Evolutionary conservation across 2,329 filamentous ascomycete species (phyloP), one percentile per base, ranked within the genome.

Genomic region (Zalaria sp.): DNA sequence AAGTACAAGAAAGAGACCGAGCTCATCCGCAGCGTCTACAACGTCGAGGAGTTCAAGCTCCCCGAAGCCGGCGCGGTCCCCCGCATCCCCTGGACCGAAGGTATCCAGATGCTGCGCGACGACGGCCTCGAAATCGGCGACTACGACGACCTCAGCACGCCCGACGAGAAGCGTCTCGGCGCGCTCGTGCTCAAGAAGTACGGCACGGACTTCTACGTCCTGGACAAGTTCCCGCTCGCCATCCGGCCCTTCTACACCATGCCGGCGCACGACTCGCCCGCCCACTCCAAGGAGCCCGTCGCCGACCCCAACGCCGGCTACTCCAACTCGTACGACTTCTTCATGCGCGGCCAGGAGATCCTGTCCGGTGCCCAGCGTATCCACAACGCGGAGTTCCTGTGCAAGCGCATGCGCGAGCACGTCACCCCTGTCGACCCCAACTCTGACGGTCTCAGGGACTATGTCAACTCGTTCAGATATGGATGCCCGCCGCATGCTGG

Each of bases 241-340:
- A 84, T 91, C 18, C 77, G 91, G 27, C 89, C 89, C 4, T 94
- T 94, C 65, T 96, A 95, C 65, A 87, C 89, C 47, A 85, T 89
- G 68, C 78, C 83, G 41, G 83, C 83, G 56, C 75, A 76, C 3
- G 67, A 73, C 35, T 75, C 83, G 53, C 69, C 75, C 42, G 53
- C 52, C 27, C 46, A 58, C 29, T 53, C 63, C 5, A 51, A 69
- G 62, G 43, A 45, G 39, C 57, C 57, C 29, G 31, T 37, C 10
- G 25, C 27, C 7, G 43, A 56, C 37, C 55, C 56, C 27, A 67
- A 67, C 48, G 64, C 72, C 38, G 77, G 79, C 61, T 67, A 67
- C 52, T 65, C 71, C 35, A 79, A 80, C 64, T 75, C 71, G 3
- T 81, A 79, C 60, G 77, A 81, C 58, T 78, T 81, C 65, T 80